phyloP scores from a whole-genome alignment of 225 moss, liverwort and hornwort genomes.

The Polytrichum formosum region DNA sequence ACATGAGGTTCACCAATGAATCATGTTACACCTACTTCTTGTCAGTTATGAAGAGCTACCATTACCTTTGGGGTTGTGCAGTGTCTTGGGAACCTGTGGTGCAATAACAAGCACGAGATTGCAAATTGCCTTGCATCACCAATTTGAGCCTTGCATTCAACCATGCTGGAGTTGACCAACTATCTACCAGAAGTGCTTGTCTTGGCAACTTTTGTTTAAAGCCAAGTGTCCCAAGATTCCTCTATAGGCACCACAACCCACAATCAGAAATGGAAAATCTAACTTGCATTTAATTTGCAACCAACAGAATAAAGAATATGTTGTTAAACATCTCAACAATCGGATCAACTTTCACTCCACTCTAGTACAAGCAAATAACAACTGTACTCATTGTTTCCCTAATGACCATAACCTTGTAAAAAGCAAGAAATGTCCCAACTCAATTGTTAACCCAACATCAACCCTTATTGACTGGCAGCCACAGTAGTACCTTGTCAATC shows the following conservation, averaged over 20 bases:
- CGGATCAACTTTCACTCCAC: not conserved
- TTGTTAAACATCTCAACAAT: not conserved
- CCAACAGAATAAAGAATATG: not conserved
- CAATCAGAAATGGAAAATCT: not conserved
- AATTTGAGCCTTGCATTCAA: not conserved
- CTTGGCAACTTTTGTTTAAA: not conserved
- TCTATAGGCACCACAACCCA: slow-evolving; percentile 1
- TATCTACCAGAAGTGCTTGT: not conserved
- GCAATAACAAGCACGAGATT: not conserved
- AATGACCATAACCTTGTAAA: slow-evolving; percentile 4
- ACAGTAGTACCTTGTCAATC: not conserved
- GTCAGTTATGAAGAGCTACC: not conserved
- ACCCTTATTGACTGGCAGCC: not conserved
- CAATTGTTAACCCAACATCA: not conserved
- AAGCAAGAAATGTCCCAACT: not conserved
- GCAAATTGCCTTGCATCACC: not conserved
- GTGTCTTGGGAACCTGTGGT: not conserved
- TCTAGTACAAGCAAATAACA: not conserved
- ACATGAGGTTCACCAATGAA: not conserved
- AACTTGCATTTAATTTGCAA: not conserved
- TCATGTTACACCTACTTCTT: not conserved
- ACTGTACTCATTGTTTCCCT: not conserved
- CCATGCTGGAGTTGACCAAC: not conserved
- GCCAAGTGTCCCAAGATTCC: not conserved
- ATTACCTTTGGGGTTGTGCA: not conserved